Evolutionary conservation across 352 stramenopile genomes (phyloP), one percentile per base, ranked within the genome.

Genomic region (Phytophthora niederhauseri): DNA sequence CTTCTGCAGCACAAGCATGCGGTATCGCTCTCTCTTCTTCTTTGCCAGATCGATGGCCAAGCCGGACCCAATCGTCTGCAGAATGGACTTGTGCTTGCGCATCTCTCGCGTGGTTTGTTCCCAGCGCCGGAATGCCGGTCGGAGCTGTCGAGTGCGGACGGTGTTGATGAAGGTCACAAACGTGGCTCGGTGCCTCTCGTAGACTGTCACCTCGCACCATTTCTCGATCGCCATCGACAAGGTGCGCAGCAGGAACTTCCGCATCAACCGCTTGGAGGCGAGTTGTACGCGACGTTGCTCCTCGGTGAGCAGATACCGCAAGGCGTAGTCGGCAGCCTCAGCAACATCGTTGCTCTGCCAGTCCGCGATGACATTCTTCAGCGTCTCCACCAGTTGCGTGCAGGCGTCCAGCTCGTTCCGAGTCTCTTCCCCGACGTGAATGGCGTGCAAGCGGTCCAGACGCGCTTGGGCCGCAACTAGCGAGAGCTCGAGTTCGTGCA

Each of bases 1-100:
- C 51, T 92, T 92, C 50, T 92, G 84, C 55, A 90, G 54, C 38
- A 89, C 84, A 3, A 90, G 76, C 74, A 89, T 89, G 36, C 80
- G 74, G 30, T 92, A 92, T 6, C 82, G 80, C 62, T 90, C 74
- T 50, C 75, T 80, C 55, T 81, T 85, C 46, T 81, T 84, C 73
- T 88, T 92, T 54, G 81, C 78, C 11, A 92, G 66, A 53, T 92
- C 80, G 4, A 92, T 73, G 12, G 76, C 81, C 45, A 92, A 64
- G 1, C 84, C 84, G 12, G 78, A 80, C 2, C 81, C 81, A 15
- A 89, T 70, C 14, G 74, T 74, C 59, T 83, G 72, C 36, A 86
- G 4, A 6, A 81, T 57, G 0, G 77, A 77, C 59, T 82, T 81
- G 74, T 84, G 77, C 17, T 77, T 77, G 9, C 82, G 73, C 72